phyloP scores from a whole-genome alignment of 2,329 filamentous ascomycete genomes.

The Calonectria hongkongensis region DNA sequence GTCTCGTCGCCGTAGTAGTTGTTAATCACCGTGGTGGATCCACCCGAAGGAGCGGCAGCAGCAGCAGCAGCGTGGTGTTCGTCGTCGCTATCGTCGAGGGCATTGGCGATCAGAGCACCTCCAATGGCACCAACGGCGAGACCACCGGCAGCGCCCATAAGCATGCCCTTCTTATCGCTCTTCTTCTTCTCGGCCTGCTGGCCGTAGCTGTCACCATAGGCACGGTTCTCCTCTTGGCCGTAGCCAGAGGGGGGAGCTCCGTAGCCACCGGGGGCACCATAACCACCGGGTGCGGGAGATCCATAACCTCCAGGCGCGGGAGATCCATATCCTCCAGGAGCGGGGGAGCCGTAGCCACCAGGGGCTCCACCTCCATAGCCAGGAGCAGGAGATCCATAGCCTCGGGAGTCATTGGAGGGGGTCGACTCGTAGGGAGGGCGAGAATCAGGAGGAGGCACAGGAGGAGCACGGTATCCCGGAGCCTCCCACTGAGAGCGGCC shows the following conservation, averaged over 20 bases:
- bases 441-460: conserved; percentile 44
- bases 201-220: conserved; percentile 42
- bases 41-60: conserved; percentile 36
- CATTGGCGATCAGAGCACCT: conserved; percentile 75
- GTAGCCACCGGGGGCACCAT: conserved; percentile 18
- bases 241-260: conserved; percentile 44
- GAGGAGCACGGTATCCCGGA: conserved; percentile 60
- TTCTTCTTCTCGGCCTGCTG: conserved; percentile 58
- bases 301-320: conserved; percentile 34
- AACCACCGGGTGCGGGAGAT: conserved; percentile 25
- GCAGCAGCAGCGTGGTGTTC: conserved; percentile 42
- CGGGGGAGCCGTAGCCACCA: conserved; percentile 47
- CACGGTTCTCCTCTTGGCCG: conserved; percentile 33
- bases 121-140: conserved; percentile 74
- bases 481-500: conserved; percentile 79
- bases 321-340: conserved; percentile 48
- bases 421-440: conserved; percentile 49
- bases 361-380: conserved; percentile 32
- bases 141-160: conserved; percentile 76
- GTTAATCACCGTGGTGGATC: conserved; percentile 14
- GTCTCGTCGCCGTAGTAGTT: conserved; percentile 34
- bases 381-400: conserved; percentile 39
- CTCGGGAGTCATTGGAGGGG: conserved; percentile 52
- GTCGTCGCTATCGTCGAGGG: conserved; percentile 60
- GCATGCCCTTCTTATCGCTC: conserved; percentile 71